phyloP scores from a whole-genome alignment of 306 rosid genomes.

The Vigna angularis region DNA sequence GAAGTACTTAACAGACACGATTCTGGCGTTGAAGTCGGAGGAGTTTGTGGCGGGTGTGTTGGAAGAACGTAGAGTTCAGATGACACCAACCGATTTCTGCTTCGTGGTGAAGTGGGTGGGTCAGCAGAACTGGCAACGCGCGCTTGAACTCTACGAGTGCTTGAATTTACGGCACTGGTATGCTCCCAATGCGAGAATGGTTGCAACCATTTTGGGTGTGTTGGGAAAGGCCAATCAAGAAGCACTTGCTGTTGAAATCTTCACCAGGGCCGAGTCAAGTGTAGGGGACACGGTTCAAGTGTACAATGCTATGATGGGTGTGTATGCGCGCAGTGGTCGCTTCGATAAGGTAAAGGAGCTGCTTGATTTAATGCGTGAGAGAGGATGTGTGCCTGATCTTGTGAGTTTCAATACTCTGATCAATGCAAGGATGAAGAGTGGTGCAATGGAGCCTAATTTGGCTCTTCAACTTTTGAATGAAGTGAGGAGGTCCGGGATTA shows the following conservation, averaged over 20 bases:
- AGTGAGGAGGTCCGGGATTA: constrained; percentile 78
- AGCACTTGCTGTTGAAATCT: constrained; percentile 80
- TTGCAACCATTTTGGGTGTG: constrained; percentile 82
- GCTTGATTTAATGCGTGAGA: constrained; percentile 71
- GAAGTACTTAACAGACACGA: constrained; percentile 70
- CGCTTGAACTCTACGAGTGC: constrained; percentile 92
- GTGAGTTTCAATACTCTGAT: constrained; percentile 91
- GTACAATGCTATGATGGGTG: constrained; percentile 95
- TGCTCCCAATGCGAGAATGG: constrained; percentile 90
- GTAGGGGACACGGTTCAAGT: constrained; percentile 77
- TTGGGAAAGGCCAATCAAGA: constrained; percentile 94
- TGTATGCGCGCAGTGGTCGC: constrained; percentile 77
- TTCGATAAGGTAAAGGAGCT: constrained; percentile 65
- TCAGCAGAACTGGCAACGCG: constrained; percentile 78
- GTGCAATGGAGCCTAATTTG: constrained; percentile 68
- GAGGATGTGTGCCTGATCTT: constrained; percentile 88
- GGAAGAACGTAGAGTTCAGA: constrained; percentile 74
- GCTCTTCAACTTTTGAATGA: constrained; percentile 72
- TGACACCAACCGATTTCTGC: constrained; percentile 92
- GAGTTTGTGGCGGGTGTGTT: constrained; percentile 87
- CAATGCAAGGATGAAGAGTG: constrained; percentile 81
- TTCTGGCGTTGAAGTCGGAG: constrained; percentile 67
- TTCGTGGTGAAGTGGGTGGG: constrained; percentile 94
- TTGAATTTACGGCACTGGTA: constrained; percentile 85
- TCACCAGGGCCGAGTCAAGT: constrained; percentile 62